Base-by-base conservation (phyloP, 1,139 yeast genomes). In the Lodderomyces pseudojiufengensis region DNA sequence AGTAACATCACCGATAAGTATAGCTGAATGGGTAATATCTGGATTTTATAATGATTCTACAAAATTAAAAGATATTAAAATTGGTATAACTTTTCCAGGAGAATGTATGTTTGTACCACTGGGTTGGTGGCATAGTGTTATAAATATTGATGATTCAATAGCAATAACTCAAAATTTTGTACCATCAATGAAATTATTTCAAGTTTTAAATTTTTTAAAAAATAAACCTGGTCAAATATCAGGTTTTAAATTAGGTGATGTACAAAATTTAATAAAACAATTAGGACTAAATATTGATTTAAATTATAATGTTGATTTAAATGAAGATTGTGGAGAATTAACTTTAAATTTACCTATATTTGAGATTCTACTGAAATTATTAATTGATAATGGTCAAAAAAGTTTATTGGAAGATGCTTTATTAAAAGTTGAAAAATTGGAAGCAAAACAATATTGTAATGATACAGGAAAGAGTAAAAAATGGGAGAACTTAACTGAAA, bases 41-140 rank as follows among this genome's bases (percentile, higher is more conserved):
- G 95, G 95, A 1, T 87, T 83, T 49, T 86, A 79, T 63, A 77
- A 80, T 47, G 92, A 82, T 51, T 53, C 70, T 2, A 46, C 63
- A 9, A 65, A 62, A 37, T 51, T 75, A 10, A 65, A 66, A 4
- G 73, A 70, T 37, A 81, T 86, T 44, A 55, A 69, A 29, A 77
- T 87, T 15, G 94, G 86, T 1, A 65, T 87, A 9, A 83, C 95
- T 0, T 78, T 78, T 46, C 84, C 90, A 0, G 92, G 92, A 5
- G 95, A 88, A 55, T 81, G 87, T 46, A 75, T 87, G 73, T 78
- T 84, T 53, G 97, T 88, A 4, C 97, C 97, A 2, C 73, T 90
- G 14, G 95, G 95, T 1, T 88, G 97, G 97, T 88, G 97, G 97
- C 97, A 88, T 62, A 67, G 80, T 28, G 97, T 88, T 18, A 84